These are phyloP conservation scores for Vitis rotundifolia DNA, from an alignment of 164 flowering plant species.

Conservation along the genomic window DNA sequence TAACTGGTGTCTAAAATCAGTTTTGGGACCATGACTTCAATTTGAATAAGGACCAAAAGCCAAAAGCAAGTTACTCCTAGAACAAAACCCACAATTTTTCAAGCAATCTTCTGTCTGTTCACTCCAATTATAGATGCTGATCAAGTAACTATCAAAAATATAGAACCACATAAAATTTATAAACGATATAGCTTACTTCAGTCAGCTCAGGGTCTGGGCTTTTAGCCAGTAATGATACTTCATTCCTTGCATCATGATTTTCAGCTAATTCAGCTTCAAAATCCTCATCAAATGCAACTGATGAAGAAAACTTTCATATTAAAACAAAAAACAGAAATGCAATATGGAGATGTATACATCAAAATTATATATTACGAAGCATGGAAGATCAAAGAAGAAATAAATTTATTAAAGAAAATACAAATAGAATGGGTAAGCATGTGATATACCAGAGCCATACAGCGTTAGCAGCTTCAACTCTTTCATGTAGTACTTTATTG, in stretches of 20 bases:
- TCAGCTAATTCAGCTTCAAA: slow-evolving; percentile 89
- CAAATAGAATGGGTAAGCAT: not conserved
- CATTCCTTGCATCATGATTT: slow-evolving; percentile 71
- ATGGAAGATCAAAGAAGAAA: slow-evolving; percentile 1
- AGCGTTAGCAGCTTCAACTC: slow-evolving; percentile 86
- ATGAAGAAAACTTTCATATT: slow-evolving; percentile 3
- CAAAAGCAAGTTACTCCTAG: too few species aligned
- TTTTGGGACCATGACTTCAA: too few species aligned
- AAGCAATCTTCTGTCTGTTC: not conserved
- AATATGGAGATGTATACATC: too few species aligned
- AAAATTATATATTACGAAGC: not conserved
- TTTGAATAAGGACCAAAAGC: too few species aligned
- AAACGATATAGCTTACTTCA: slow-evolving; percentile 49
- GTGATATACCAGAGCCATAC: slow-evolving; percentile 80
- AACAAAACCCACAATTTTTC: too few species aligned
- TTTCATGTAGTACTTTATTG: slow-evolving; percentile 67
- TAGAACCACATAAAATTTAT: not conserved
- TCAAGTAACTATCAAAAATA: not conserved
- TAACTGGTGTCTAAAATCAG: too few species aligned
- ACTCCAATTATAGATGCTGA: not conserved
- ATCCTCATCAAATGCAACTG: slow-evolving; percentile 99
- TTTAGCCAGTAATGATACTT: slow-evolving; percentile 66
- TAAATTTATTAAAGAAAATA: not conserved
- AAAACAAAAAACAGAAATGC: slow-evolving; percentile 1
- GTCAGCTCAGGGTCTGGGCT: slow-evolving; percentile 74